These are phyloP conservation scores for Fusarium sp. DNA, from an alignment of 2,329 filamentous ascomycete genomes.

Conservation along the genomic window DNA sequence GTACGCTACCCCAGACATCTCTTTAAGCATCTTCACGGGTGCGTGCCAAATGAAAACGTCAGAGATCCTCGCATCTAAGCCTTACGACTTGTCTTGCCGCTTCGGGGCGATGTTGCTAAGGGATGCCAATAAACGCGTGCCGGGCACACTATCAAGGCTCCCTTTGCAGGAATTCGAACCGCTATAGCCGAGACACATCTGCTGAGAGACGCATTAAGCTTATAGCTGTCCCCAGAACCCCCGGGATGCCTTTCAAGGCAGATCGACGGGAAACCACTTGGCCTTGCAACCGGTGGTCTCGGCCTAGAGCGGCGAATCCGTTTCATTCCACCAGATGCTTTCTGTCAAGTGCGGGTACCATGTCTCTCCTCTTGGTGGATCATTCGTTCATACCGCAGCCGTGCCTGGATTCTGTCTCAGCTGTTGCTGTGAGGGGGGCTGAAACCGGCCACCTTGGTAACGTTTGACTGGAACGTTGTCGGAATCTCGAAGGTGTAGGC, in stretches of 20 bases:
- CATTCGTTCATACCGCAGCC: background rate
- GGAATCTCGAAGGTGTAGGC: background rate
- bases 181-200: conserved; percentile 3
- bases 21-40: background rate
- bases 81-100: background rate
- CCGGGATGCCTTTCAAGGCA: background rate
- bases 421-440: background rate
- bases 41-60: background rate
- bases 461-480: conserved; percentile 7
- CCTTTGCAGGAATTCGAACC: background rate
- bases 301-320: background rate
- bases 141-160: background rate
- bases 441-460: background rate
- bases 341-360: background rate
- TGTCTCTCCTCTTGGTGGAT: background rate
- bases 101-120: background rate
- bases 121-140: background rate
- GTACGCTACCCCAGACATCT: background rate
- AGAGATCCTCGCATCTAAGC: background rate
- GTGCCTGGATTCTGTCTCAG: conserved; percentile 4
- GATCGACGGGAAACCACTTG: background rate
- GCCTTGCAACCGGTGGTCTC: background rate
- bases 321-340: background rate
- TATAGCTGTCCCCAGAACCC: background rate
- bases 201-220: background rate